These are phyloP conservation scores for Ilyonectria robusta DNA, from an alignment of 2,329 filamentous ascomycete species.

Conservation along the genomic window DNA sequence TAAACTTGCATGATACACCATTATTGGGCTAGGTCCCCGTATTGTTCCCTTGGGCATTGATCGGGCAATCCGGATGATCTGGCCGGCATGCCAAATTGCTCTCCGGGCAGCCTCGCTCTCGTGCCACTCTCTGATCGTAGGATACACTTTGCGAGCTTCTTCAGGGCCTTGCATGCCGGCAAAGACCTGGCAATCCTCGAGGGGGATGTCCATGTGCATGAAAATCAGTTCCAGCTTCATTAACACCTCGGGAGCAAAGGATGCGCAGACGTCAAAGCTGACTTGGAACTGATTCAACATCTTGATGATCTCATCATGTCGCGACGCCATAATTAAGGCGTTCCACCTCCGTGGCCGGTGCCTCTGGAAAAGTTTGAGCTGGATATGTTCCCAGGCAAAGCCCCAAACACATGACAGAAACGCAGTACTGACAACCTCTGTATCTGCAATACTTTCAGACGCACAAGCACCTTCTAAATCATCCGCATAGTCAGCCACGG, in stretches of 20 bases:
- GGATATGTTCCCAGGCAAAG: conserved; percentile 12
- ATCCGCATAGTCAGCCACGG: conserved; percentile 8
- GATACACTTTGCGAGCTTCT: not conserved
- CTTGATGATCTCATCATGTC: conserved; percentile 10
- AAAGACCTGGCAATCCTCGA: conserved; percentile 13
- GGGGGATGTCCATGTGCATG: conserved; percentile 6
- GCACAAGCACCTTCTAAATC: not conserved
- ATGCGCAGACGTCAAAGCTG: not conserved
- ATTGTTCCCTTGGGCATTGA: not conserved
- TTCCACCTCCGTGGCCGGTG: not conserved
- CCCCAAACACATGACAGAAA: conserved; percentile 12
- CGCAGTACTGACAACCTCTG: not conserved
- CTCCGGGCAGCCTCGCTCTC: not conserved
- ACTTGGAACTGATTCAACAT: not conserved
- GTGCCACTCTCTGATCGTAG: conserved; percentile 1
- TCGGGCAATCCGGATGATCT: conserved; percentile 7
- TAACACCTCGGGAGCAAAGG: not conserved
- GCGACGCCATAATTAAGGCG: not conserved
- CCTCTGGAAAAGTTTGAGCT: conserved; percentile 3
- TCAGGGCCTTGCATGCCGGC: conserved; percentile 3
- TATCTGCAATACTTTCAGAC: not conserved
- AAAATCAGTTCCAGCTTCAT: conserved; percentile 12
- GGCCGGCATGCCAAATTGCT: conserved; percentile 15
- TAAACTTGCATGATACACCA: conserved; percentile 13
- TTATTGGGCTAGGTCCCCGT: conserved; percentile 5